Conservation (phyloP, 345 rosid genomes). For the Gossypium ekmanianum region DNA sequence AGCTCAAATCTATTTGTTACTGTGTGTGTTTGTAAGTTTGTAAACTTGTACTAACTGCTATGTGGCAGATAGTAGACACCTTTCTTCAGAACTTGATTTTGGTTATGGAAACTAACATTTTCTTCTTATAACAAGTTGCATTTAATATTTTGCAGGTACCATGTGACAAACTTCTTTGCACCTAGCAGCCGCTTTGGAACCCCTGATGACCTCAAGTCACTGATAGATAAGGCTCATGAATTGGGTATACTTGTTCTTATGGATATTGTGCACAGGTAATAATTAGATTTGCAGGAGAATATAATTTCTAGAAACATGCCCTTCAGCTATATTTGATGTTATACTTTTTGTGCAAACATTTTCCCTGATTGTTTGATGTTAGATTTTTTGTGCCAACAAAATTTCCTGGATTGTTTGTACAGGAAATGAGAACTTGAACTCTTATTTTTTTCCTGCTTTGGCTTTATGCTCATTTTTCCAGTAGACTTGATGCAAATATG, state of each 20-base stretch:
- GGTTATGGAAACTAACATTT: constrained; percentile 7
- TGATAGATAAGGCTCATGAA: constrained; percentile 95
- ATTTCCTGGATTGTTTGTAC: background rate
- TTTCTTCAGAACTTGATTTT: background rate
- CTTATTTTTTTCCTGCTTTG: background rate
- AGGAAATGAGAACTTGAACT: background rate
- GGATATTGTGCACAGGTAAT: constrained; percentile 98
- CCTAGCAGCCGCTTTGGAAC: constrained; percentile 99
- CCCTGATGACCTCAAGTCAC: constrained; percentile 94
- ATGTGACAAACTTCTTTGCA: constrained; percentile 92
- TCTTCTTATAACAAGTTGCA: constrained; percentile 20
- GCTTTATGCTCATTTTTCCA: background rate
- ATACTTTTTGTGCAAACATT: background rate
- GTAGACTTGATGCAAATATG: background rate
- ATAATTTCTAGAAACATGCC: constrained; percentile 1
- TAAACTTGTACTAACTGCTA: background rate
- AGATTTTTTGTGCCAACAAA: background rate
- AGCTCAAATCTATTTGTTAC: background rate
- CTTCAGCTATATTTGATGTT: constrained; percentile 7
- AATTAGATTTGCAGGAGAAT: constrained; percentile 15
- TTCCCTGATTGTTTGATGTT: background rate
- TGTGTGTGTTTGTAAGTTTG: background rate
- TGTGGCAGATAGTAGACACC: background rate
- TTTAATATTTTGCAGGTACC: constrained; percentile 66
- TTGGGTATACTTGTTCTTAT: constrained; percentile 90